Conservation (phyloP, 768 basidiomycete species). For the Suillus subalutaceus region DNA sequence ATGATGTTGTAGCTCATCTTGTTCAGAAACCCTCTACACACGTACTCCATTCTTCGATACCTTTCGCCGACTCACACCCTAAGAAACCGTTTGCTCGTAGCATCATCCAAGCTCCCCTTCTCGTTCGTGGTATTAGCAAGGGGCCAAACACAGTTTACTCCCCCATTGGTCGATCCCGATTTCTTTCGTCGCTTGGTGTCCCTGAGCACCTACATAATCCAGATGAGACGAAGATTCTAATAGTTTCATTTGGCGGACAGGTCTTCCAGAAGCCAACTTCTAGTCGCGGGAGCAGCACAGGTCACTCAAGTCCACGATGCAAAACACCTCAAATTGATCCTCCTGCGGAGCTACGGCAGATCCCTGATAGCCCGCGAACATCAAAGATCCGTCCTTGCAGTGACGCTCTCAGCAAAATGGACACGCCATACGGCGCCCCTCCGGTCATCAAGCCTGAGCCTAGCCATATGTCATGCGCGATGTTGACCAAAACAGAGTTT, state of each 20-base stretch:
- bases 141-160: slow-evolving; percentile 49
- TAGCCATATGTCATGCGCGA: background rate
- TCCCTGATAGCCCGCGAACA: background rate
- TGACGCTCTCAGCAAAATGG: slow-evolving; percentile 26
- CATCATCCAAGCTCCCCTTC: slow-evolving; percentile 60
- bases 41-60: slow-evolving; percentile 45
- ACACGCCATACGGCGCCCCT: slow-evolving; percentile 50
- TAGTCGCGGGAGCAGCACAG: slow-evolving; percentile 31
- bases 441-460: slow-evolving; percentile 43
- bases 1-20: slow-evolving; percentile 43
- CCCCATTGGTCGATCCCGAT: slow-evolving; percentile 47
- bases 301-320: slow-evolving; percentile 39
- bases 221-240: slow-evolving; percentile 56
- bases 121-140: slow-evolving; percentile 60
- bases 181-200: slow-evolving; percentile 64
- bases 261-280: slow-evolving; percentile 56
- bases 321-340: slow-evolving; percentile 15
- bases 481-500: slow-evolving; percentile 2
- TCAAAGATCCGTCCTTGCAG: slow-evolving; percentile 21
- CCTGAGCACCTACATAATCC: slow-evolving; percentile 53
- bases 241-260: slow-evolving; percentile 85
- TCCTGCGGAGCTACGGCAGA: background rate
- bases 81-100: slow-evolving; percentile 34
- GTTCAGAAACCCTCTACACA: slow-evolving; percentile 31
- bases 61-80: slow-evolving; percentile 32